Percentiles rank a stretch among this genome's conserved stretches.
These are phyloP conservation scores for Lindgomyces ingoldianus DNA, from an alignment of 495 filamentous ascomycete genomes.

Conservation along the genomic window DNA sequence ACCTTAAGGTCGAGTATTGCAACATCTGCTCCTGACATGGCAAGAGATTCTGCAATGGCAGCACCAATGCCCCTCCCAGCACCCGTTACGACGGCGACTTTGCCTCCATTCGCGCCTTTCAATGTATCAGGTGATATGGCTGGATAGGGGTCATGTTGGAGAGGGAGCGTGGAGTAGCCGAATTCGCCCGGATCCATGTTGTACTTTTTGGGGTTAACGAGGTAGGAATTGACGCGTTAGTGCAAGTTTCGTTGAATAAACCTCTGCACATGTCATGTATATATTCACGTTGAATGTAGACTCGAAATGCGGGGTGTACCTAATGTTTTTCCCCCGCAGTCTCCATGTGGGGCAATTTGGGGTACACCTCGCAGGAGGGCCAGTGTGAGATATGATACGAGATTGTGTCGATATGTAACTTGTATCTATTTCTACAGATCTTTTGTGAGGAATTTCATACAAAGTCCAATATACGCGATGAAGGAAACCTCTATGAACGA, in stretches of 20 bases:
- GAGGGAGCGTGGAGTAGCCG: constrained; percentile 18
- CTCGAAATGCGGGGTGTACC: background rate
- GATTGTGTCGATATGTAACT: too few species aligned
- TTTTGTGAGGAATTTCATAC: too few species aligned
- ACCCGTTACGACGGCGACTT: constrained; percentile 35
- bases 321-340: background rate
- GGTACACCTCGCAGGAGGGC: background rate
- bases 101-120: constrained; percentile 14
- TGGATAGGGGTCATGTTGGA: constrained; percentile 25
- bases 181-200: constrained; percentile 30
- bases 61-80: constrained; percentile 35
- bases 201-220: background rate
- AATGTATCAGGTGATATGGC: constrained; percentile 16
- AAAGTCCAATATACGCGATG: too few species aligned
- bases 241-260: background rate
- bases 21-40: constrained; percentile 29
- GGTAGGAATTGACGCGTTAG: background rate
- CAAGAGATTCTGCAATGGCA: constrained; percentile 30
- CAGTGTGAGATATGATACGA: too few species aligned
- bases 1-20: constrained; percentile 23
- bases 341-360: background rate
- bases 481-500: too few species aligned
- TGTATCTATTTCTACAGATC: too few species aligned
- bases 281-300: background rate
- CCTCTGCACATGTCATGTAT: background rate